These are phyloP conservation scores for Amanita molliuscula DNA, from an alignment of 768 basidiomycete species.

Conservation along the genomic window DNA sequence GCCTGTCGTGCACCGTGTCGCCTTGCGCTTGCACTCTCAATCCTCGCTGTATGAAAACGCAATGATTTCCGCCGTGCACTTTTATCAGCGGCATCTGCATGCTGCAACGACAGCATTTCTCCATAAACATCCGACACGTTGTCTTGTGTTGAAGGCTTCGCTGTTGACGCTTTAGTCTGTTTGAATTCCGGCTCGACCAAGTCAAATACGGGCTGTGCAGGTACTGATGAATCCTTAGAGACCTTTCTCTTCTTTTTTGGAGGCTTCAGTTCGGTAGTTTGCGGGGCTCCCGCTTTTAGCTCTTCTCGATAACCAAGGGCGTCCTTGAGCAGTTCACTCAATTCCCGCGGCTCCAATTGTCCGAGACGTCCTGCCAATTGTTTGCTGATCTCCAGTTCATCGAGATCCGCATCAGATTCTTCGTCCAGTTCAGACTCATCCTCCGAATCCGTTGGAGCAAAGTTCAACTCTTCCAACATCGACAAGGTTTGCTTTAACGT, in stretches of 20 bases:
- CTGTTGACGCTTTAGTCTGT: slow-evolving; percentile 23
- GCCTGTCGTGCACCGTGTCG: slow-evolving; percentile 63
- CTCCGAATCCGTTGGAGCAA: slow-evolving; percentile 42
- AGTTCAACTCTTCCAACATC: slow-evolving; percentile 80
- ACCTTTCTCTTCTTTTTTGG: slow-evolving; percentile 62
- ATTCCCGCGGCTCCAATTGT: slow-evolving; percentile 30
- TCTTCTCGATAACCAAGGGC: slow-evolving; percentile 16
- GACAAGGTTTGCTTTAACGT: slow-evolving; percentile 73
- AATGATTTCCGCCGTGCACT: slow-evolving; percentile 70
- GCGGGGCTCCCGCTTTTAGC: not conserved
- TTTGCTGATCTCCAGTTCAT: slow-evolving; percentile 15
- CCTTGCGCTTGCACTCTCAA: slow-evolving; percentile 71
- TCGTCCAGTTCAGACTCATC: slow-evolving; percentile 35
- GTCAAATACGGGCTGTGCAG: slow-evolving; percentile 45
- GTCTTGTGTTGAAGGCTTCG: slow-evolving; percentile 11
- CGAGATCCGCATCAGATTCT: slow-evolving; percentile 5
- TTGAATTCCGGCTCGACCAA: slow-evolving; percentile 73
- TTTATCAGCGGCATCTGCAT: slow-evolving; percentile 78
- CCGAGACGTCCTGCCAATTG: not conserved
- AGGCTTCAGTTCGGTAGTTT: slow-evolving; percentile 14
- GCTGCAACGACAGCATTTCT: slow-evolving; percentile 58
- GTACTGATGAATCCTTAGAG: slow-evolving; percentile 11
- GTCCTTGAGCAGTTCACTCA: slow-evolving; percentile 48
- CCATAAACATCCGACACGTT: slow-evolving; percentile 46
- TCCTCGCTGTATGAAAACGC: slow-evolving; percentile 89